A percentile compares a stretch with the other conserved stretches of the same genome.
phyloP scores from a whole-genome alignment of 495 filamentous ascomycete species.

The Aspergillus sclerotiicarbonarius region DNA sequence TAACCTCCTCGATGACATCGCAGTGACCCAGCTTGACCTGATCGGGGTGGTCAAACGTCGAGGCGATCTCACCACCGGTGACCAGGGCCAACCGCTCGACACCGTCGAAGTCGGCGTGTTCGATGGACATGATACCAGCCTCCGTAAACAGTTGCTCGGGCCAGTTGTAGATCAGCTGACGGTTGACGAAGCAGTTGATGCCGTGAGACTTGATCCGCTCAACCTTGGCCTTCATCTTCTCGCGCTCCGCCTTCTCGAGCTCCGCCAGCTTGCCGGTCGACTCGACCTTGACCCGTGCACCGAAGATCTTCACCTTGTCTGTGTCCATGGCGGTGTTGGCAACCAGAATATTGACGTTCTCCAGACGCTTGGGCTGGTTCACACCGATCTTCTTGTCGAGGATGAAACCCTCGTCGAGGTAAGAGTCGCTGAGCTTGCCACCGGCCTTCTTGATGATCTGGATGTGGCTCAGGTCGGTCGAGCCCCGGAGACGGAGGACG shows the following conservation, averaged over 20 bases:
- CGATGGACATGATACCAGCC: conserved; percentile 95
- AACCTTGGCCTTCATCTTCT: conserved; percentile 99
- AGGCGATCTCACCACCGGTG: conserved; percentile 94
- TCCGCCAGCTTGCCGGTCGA: conserved; percentile 95
- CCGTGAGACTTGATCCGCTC: conserved; percentile 98
- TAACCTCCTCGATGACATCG: conserved; percentile 95
- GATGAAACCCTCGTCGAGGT: conserved; percentile 97
- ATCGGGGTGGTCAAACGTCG: conserved; percentile 96
- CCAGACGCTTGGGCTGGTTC: conserved; percentile 94
- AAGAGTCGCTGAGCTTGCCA: conserved; percentile 94
- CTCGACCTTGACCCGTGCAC: conserved; percentile 88
- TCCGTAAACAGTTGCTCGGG: conserved; percentile 98
- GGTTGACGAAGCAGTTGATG: conserved; percentile 99
- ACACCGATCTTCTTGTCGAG: conserved; percentile 98
- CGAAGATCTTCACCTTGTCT: conserved; percentile 99
- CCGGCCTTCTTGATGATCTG: conserved; percentile 99
- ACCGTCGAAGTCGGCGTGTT: conserved; percentile 98
- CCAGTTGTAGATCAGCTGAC: conserved; percentile 99
- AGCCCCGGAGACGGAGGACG: conserved; percentile 84
- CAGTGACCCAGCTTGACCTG: conserved; percentile 93
- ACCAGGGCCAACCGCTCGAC: conserved; percentile 94
- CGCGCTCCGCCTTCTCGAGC: conserved; percentile 93
- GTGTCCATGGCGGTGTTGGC: conserved; percentile 99
- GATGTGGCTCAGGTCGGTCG: conserved; percentile 93
- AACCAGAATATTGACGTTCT: conserved; percentile 96